Evolutionary conservation across 257 asterid species (phyloP).

Genomic region (Capsicum baccatum): DNA sequence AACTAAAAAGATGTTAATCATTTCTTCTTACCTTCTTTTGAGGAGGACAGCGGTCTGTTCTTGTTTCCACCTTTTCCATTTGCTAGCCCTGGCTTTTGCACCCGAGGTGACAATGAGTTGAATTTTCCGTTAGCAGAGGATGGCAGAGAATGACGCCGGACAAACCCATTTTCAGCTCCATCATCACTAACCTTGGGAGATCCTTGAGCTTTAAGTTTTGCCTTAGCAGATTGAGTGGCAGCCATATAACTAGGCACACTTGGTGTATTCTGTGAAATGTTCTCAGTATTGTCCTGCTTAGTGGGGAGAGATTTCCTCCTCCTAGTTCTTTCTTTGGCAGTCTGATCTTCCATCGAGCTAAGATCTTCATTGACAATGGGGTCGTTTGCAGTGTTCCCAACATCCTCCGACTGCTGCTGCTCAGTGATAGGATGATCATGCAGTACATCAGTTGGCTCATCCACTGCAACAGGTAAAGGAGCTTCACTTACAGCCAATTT

Average conservation of each 20-base stretch:
- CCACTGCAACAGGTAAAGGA: constrained; percentile 16
- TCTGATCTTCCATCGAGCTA: constrained; percentile 38
- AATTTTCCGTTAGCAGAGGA: constrained; percentile 50
- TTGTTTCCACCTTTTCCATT: constrained; percentile 50
- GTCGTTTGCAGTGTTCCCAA: constrained; percentile 21
- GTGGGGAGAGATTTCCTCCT: constrained; percentile 52
- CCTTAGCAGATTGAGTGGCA: constrained; percentile 62
- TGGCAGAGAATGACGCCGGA: constrained; percentile 62
- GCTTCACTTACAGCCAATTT: constrained; percentile 15
- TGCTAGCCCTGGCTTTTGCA: constrained; percentile 48
- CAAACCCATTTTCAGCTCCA: constrained; percentile 42
- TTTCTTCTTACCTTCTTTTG: constrained; percentile 52
- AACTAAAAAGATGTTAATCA: constrained; percentile 14
- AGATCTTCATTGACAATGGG: constrained; percentile 38
- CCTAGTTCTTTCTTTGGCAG: constrained; percentile 35
- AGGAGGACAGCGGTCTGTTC: constrained; percentile 54
- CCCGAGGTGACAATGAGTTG: constrained; percentile 55
- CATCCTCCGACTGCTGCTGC: constrained; percentile 32
- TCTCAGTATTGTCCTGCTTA: constrained; percentile 39
- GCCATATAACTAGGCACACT: constrained; percentile 68
- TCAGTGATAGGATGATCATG: constrained; percentile 13
- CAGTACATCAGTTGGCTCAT: not conserved
- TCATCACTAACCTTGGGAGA: constrained; percentile 56
- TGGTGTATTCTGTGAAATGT: constrained; percentile 32
- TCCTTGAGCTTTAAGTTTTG: constrained; percentile 54